phyloP scores from a whole-genome alignment of 176 grass and related monocot genomes.

The Phyllostachys edulis region DNA sequence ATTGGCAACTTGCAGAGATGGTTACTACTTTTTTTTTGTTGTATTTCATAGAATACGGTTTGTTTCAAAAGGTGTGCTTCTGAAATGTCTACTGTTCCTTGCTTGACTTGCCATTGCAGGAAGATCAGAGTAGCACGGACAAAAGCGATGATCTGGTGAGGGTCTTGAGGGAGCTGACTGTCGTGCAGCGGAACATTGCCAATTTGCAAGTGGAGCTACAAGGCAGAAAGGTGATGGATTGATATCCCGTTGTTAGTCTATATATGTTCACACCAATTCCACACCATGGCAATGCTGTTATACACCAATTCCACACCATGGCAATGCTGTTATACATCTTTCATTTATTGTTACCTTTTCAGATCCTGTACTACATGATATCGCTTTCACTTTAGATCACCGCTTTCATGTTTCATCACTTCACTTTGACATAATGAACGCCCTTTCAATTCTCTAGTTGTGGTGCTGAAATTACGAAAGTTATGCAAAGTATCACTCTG shows the following conservation, averaged over 20 bases:
- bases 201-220: slow-evolving; percentile 98
- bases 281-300: too few species aligned
- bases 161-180: slow-evolving; percentile 89
- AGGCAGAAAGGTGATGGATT: slow-evolving; percentile 77
- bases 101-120: slow-evolving; percentile 38
- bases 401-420: not conserved
- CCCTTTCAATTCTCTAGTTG: slow-evolving; percentile 1
- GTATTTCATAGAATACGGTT: not conserved
- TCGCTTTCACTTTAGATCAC: not conserved
- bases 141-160: slow-evolving; percentile 88
- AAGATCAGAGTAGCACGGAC: slow-evolving; percentile 68
- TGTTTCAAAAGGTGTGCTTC: not conserved
- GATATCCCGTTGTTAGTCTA: not conserved
- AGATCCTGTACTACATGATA: not conserved
- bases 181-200: slow-evolving; percentile 77
- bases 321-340: not conserved
- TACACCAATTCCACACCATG: not conserved
- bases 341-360: not conserved
- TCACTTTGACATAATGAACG: not conserved
- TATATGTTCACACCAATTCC: not conserved
- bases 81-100: not conserved
- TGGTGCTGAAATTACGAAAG: not conserved
- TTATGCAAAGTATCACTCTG: not conserved
- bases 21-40: not conserved
- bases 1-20: not conserved